A percentile compares a stretch with the other conserved stretches of the same genome.
Evolutionary conservation across 345 rosid species (phyloP).

Genomic region (Populus deltoides): DNA sequence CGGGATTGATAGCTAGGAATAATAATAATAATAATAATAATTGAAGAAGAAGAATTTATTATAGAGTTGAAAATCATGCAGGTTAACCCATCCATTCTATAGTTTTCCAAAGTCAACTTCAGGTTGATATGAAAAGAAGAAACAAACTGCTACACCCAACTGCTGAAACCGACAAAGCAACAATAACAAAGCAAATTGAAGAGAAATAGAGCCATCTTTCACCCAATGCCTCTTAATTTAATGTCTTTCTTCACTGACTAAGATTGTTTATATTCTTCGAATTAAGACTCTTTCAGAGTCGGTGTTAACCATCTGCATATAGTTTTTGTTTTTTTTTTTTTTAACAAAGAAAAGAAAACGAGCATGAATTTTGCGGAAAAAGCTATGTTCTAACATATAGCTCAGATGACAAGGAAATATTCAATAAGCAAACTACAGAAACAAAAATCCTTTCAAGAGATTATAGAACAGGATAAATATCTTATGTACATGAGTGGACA

Average conservation of each 20-base stretch:
- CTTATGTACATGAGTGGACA: conserved; percentile 29
- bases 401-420: background rate
- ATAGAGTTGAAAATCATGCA: conserved; percentile 7
- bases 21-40: background rate
- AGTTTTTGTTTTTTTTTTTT: background rate
- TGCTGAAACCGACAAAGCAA: conserved; percentile 39
- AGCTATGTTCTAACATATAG: background rate
- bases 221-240: background rate
- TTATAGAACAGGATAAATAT: conserved; percentile 28
- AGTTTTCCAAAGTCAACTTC: conserved; percentile 33
- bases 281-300: background rate
- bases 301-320: background rate
- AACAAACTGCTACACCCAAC: conserved; percentile 27
- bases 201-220: conserved; percentile 5
- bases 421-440: background rate
- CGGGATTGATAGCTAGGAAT: background rate
- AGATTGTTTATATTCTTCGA: background rate
- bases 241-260: background rate
- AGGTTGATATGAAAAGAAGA: conserved; percentile 19
- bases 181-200: conserved; percentile 14
- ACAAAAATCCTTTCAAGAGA: background rate
- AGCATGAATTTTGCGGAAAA: background rate
- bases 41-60: background rate
- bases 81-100: conserved; percentile 32
- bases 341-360: background rate